Base-by-base conservation (phyloP, 2,329 filamentous ascomycete genomes). In the Cladophialophora yegresii region DNA sequence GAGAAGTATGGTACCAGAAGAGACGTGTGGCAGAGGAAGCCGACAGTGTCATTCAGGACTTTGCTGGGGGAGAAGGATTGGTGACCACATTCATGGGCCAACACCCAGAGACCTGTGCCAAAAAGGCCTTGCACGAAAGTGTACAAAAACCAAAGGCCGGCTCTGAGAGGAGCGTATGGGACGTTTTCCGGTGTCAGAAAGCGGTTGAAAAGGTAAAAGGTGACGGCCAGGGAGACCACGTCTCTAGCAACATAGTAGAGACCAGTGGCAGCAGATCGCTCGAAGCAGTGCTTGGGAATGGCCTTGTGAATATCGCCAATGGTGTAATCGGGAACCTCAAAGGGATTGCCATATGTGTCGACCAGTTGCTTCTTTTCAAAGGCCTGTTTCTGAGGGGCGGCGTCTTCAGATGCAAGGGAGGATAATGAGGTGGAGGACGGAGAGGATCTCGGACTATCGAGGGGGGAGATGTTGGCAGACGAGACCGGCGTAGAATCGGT, bases 81-180 rank as follows among this genome's bases (percentile, higher is more conserved):
- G 81, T 99, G 95, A 71, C 95, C 95, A 77, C 95, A 99, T 84
- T 99, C 95, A 81, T 99, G 95, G 66, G 95, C 93, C 70, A 99
- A 83, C 67, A 99, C 92, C 95, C 95, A 99, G 64, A 97, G 77
- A 72, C 95, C 95, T 54, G 95, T 99, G 73, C 85, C 93, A 76
- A 97, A 93, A 64, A 98, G 85, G 72, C 95, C 93, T 82, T 99
- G 95, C 51, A 96, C 75, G 73, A 96, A 79, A 58, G 92, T 92
- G 77, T 89, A 89, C 57, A 83, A 70, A n/a, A 81, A 80, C 86
- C 87, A 89, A 65, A 88, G 84, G 36, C 74, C 86, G 66, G 84
- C 84, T 63, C 93, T 89, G 54, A 82, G 81, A 23, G 87, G 81
- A 51, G 83, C 85, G 22, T 84, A 91, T 54, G 93, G 89, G 54